Evolutionary conservation across 164 flowering plant genomes (phyloP).

Genomic region (Vitis vinifera): ASM3070453v1 NC_081821.1:8035501-8036000

Average conservation of each 20-base stretch:
- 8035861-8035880: conserved; percentile 55
- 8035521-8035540: conserved; percentile 56
- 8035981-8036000: conserved; percentile 82
- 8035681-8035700: not conserved
- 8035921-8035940: not conserved
- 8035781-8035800: conserved; percentile 51
- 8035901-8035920: not conserved
- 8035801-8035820: conserved; percentile 55
- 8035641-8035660: not conserved
- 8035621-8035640: conserved; percentile 41
- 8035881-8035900: conserved; percentile 37
- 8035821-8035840: conserved; percentile 67
- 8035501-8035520: too few relatives aligned
- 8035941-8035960: not conserved
- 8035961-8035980: conserved; percentile 6
- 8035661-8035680: not conserved
- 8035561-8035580: conserved; percentile 63
- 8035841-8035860: conserved; percentile 67
- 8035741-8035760: conserved; percentile 70
- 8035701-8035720: not conserved
- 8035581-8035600: conserved; percentile 73
- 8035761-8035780: conserved; percentile 65
- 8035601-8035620: conserved; percentile 67
- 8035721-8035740: not conserved
- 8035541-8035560: conserved; percentile 81